A percentile compares a stretch with the other conserved stretches of the same genome.
These are phyloP conservation scores for Wickerhamomyces mucosus DNA, from an alignment of 805 yeast species.

Conservation along the genomic window DNA sequence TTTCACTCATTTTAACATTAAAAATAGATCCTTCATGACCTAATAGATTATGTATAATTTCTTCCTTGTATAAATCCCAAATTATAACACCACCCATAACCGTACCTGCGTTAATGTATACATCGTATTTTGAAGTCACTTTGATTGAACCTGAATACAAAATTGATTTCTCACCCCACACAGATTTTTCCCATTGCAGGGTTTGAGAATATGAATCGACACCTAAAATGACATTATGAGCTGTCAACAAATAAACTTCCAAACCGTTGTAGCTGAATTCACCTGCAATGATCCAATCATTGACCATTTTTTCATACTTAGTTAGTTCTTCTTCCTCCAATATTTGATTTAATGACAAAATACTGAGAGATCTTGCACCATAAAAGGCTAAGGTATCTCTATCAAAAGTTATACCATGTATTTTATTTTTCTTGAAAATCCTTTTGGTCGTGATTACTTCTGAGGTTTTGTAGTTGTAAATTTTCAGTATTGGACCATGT, in stretches of 20 bases:
- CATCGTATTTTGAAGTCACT: conserved; percentile 29
- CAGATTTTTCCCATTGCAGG: conserved; percentile 22
- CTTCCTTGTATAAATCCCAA: conserved; percentile 49
- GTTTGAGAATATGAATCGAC: conserved; percentile 21
- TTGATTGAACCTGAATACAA: conserved; percentile 78
- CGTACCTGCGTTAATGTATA: conserved; percentile 79
- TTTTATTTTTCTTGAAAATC: conserved; percentile 63
- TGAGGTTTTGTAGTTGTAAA: conserved; percentile 37
- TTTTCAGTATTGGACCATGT: conserved; percentile 57
- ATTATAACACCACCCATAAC: conserved; percentile 81
- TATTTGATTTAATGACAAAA: conserved; percentile 27
- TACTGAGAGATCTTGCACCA: conserved; percentile 66
- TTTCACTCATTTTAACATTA: conserved; percentile 53
- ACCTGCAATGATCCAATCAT: conserved; percentile 75
- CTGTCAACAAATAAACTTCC: conserved; percentile 50
- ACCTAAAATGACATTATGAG: conserved; percentile 62
- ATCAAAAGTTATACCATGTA: conserved; percentile 60
- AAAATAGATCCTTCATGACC: conserved; percentile 92
- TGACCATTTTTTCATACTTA: conserved; percentile 38
- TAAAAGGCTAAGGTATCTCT: conserved; percentile 32
- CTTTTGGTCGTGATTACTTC: conserved; percentile 28
- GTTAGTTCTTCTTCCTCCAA: conserved; percentile 15
- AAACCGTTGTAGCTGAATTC: conserved; percentile 34
- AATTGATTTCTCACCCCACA: conserved; percentile 67
- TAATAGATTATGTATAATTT: conserved; percentile 43